Evolutionary conservation across 1,284 basidiomycete genomes (phyloP).

Genomic region (Rhodotorula sp.): DNA sequence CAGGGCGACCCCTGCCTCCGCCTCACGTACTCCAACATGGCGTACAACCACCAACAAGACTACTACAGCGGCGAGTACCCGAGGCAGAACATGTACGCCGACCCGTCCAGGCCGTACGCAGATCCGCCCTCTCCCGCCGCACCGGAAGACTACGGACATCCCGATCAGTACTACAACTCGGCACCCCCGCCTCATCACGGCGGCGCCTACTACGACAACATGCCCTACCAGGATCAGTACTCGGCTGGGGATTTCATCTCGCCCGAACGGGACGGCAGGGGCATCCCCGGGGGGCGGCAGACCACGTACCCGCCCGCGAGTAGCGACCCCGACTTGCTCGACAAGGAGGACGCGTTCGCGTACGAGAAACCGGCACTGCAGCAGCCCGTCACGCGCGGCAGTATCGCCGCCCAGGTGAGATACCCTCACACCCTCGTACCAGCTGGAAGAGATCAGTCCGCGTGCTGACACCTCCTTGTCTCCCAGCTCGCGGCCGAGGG

Average conservation of each 20-base stretch:
- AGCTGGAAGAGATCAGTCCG: no score
- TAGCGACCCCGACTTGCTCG: constrained; percentile 9
- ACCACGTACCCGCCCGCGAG: constrained; percentile 23
- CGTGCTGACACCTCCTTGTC: no score
- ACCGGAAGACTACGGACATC: neutral
- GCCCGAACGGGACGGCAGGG: constrained; percentile 9
- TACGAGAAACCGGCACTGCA: constrained; percentile 17
- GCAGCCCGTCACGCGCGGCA: constrained; percentile 39
- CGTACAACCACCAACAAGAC: neutral
- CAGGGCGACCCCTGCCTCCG: neutral
- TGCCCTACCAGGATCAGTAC: constrained; percentile 15
- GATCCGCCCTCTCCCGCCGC: constrained; percentile 12
- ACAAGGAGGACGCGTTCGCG: constrained; percentile 12
- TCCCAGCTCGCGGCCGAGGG: constrained; percentile 46
- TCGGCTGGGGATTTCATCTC: constrained; percentile 13
- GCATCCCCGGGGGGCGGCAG: constrained; percentile 20
- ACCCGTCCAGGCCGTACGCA: constrained; percentile 9
- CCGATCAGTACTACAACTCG: neutral
- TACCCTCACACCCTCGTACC: neutral
- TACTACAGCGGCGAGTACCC: constrained; percentile 9
- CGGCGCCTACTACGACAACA: neutral
- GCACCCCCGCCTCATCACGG: neutral
- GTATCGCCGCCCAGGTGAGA: constrained; percentile 44
- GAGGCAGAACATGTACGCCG: constrained; percentile 9
- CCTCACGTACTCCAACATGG: neutral